Evolutionary conservation across 768 basidiomycete species (phyloP), one percentile per base, ranked within the genome.

Genomic region (Kwoniella dendrophila): DNA sequence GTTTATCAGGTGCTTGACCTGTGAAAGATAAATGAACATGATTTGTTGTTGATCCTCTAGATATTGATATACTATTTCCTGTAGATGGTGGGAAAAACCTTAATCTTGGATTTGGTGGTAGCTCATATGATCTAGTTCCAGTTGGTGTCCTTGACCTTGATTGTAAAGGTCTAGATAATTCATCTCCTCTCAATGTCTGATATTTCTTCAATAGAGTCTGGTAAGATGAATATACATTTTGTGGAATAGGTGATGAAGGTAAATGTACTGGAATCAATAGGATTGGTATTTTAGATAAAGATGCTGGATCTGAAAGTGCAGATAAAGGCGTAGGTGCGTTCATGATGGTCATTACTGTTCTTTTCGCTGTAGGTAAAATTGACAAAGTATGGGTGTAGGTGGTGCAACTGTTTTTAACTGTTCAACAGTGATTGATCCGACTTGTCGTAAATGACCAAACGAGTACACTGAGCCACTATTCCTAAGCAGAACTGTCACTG

Each of bases 21-120:
- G 86, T 83, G 74, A 87, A 98, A 52, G 84, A 84, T 36, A 98
- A 82, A 67, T 94, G 90, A 26, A 99, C 81, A 76, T 87, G 82
- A 22, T 92, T 92, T n/a, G 85, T 84, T 2, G 91, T 86, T 20
- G 61, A 59, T 27, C 64, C 62, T 56, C 60, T 52, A 44, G 72
- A 60, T 12, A 72, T 59, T n/a, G 72, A 66, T 24, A 71, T 49
- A 87, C 81, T 47, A 26, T 43, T 55, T 16, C 62, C 59, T 82
- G 84, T 53, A 83, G 87, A 36, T 90, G 90, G 83, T 91, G 88
- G 80, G 92, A 96, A 52, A 90, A 87, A 57, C 86, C 90, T 87
- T 48, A 34, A 75, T 59, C 75, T 54, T 59, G 64, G 41, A 53
- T 54, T 44, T 4, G 50, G 32, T 12, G 55, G 41, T 30, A 44